These are phyloP conservation scores for Tremella mesenterica DNA, from an alignment of 768 basidiomycete genomes.

Conservation along the genomic window DNA sequence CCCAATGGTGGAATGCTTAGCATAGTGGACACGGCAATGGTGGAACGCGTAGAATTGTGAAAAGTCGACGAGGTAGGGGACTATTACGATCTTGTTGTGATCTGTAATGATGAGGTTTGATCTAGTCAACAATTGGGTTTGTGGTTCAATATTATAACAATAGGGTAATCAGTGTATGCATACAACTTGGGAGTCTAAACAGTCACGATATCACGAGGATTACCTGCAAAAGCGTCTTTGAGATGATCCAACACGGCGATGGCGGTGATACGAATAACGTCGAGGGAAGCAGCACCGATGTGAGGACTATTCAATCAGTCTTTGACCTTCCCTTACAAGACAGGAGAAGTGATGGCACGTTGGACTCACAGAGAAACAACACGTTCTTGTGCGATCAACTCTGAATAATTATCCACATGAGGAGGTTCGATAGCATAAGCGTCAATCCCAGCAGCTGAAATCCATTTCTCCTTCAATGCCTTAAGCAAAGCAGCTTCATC, in stretches of 20 bases:
- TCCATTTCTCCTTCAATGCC: constrained; percentile 48
- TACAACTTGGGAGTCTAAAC: too few species aligned
- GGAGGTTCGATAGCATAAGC: constrained; percentile 58
- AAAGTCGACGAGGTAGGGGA: too few species aligned
- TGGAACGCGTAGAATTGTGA: too few species aligned
- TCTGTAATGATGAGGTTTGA: too few species aligned
- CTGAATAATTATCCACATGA: constrained; percentile 6
- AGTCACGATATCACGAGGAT: constrained; percentile 3
- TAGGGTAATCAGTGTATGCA: too few species aligned
- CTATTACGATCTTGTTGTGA: too few species aligned
- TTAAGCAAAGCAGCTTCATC: constrained; percentile 55
- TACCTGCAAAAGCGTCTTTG: constrained; percentile 8
- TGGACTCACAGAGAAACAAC: constrained; percentile 43
- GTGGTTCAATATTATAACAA: too few species aligned
- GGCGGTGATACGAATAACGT: constrained; percentile 10
- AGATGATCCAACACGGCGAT: constrained; percentile 12
- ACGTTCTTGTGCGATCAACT: constrained; percentile 15
- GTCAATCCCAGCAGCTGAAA: constrained; percentile 58
- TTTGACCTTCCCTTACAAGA: neutral
- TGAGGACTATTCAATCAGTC: constrained; percentile 7
- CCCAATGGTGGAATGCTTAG: neutral
- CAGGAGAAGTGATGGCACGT: too few species aligned
- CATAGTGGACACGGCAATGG: too few species aligned
- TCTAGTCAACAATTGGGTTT: too few species aligned
- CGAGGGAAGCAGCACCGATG: constrained; percentile 15